Evolutionary conservation across 148 eudicot species (phyloP), one percentile per base, ranked within the genome.

Genomic region (Heliamphora exappendiculata): DNA sequence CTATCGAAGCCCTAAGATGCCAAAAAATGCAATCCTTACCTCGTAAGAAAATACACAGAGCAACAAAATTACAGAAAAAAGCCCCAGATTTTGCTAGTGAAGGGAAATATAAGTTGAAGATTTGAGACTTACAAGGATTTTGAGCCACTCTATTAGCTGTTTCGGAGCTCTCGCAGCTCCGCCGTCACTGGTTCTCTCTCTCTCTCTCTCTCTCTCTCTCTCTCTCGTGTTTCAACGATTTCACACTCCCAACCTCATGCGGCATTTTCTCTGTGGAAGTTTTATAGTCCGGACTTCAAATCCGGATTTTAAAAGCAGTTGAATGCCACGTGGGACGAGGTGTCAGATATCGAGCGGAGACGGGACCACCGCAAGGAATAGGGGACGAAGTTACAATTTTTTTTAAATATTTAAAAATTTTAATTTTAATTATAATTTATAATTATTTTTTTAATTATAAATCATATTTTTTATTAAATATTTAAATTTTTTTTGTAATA

Each of bases 231-330:
- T n/a, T 36, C 70, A 9, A n/a, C 26, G 70, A 20, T 26, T 55
- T 74, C 78, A 9, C 76, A 59, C 73, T 57, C 16, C 37, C 53
- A 79, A 45, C 50, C 55, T 36, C n/a, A 37, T 9, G 45, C 41
- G 49, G 63, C 45, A 68, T 1, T 33, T 12, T 47, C 50, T 47
- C 14, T 8, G 50, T 6, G 57, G 33, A 13, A 26, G 36, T 45
- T 67, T 54, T 73, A 41, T 72, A 69, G 12, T 42, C 76, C 91
- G 91, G 88, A 85, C 83, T 78, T 85, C 72, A 85, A 84, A 70
- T 58, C 76, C 86, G 91, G 90, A 84, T 79, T 84, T 88, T 28
- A 86, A 78, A 76, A 78, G 74, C 64, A 78, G 73, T 87, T 86
- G 47, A 84, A 75, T 79, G 81, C 79, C 83, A 80, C 53, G 85